A percentile compares a stretch with the other conserved stretches of the same genome.
These are phyloP conservation scores for Entomortierella lignicola DNA, from an alignment of 192 early-diverging fungal species.

Conservation along the genomic window DNA sequence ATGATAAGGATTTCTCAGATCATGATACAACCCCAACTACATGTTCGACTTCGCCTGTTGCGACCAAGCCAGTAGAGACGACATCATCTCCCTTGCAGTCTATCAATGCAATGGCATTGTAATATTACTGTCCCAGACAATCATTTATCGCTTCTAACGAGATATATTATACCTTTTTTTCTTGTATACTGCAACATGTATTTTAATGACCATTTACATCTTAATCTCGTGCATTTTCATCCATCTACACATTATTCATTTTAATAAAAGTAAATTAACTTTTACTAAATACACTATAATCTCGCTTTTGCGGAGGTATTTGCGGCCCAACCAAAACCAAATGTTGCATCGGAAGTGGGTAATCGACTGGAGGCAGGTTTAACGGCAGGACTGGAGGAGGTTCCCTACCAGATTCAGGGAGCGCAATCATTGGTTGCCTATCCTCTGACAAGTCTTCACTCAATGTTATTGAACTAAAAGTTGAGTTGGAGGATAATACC, in stretches of 20 bases:
- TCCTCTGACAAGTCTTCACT: background rate
- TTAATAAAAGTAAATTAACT: no score
- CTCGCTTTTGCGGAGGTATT: background rate
- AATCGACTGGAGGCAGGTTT: background rate
- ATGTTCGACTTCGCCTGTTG: slow-evolving; percentile 4
- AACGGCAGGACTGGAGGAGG: background rate
- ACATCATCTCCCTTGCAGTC: background rate
- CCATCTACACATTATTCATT: no score
- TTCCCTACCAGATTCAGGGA: background rate
- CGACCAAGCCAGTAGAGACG: background rate
- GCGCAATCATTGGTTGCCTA: background rate
- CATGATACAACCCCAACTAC: slow-evolving; percentile 10
- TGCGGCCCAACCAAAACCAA: background rate
- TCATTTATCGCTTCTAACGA: background rate
- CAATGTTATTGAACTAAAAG: no score
- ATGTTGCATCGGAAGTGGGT: background rate
- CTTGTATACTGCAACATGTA: no score
- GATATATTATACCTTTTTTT: slow-evolving; percentile 5
- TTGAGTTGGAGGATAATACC: no score
- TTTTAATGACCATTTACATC: no score
- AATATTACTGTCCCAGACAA: background rate
- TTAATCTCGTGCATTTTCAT: no score
- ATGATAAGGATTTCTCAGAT: slow-evolving; percentile 17
- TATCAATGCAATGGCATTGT: slow-evolving; percentile 1
- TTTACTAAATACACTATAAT: background rate